Evolutionary conservation across 129 eudicot genomes (phyloP).

Genomic region (Flaveria sonorensis): DNA sequence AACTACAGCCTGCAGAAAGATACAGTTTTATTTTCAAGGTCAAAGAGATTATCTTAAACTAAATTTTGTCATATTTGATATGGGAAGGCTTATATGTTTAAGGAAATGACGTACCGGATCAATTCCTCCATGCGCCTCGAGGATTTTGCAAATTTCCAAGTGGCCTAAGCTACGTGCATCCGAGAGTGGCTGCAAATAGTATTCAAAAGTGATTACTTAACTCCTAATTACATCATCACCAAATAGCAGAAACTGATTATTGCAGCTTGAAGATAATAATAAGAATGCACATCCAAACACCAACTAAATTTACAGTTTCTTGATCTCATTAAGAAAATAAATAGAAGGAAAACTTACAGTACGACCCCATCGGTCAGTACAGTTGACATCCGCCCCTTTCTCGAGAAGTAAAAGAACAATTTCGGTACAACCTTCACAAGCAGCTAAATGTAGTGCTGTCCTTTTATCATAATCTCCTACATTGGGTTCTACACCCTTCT

Average conservation of each 20-base stretch:
- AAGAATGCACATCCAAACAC: not conserved
- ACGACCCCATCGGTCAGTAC: conserved; percentile 80
- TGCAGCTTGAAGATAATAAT: not conserved
- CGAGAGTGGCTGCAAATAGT: conserved; percentile 60
- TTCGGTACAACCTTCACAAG: conserved; percentile 72
- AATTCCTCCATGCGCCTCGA: conserved; percentile 60
- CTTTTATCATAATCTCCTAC: conserved; percentile 69
- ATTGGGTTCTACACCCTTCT: conserved; percentile 61
- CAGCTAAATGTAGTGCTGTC: conserved; percentile 78
- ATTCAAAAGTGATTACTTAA: conserved; percentile 13
- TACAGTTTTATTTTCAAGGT: conserved; percentile 19
- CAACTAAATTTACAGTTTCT: not conserved
- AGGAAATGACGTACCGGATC: conserved; percentile 52
- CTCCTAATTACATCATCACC: not conserved
- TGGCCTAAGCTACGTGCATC: conserved; percentile 69
- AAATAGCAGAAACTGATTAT: not conserved
- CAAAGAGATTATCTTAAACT: conserved; percentile 3
- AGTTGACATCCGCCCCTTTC: conserved; percentile 69
- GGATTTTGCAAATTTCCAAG: conserved; percentile 54
- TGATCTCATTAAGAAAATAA: not conserved
- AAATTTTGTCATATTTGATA: not conserved
- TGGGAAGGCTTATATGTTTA: not conserved
- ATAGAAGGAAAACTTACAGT: conserved; percentile 45
- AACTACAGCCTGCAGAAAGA: conserved; percentile 40
- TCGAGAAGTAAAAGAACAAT: conserved; percentile 59